phyloP scores from a whole-genome alignment of 2,329 filamentous ascomycete species.

The Fusarium albidum region DNA sequence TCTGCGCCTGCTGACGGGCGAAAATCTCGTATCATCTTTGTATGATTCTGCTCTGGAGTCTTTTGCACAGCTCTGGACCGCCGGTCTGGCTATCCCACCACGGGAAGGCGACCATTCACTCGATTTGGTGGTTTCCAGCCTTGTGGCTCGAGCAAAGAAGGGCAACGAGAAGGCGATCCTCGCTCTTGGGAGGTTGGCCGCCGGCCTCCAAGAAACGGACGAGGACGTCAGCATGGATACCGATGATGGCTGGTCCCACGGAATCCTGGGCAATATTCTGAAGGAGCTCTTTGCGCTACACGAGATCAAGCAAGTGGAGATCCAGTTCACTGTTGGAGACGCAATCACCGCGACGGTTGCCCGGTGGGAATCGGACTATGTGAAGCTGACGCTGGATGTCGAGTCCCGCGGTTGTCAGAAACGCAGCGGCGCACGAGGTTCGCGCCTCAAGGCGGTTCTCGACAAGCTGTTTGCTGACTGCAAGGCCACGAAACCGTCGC shows the following conservation, averaged over 20 bases:
- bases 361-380: slow-evolving; percentile 84
- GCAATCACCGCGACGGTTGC: slow-evolving; percentile 80
- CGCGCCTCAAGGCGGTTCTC: slow-evolving; percentile 63
- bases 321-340: slow-evolving; percentile 91
- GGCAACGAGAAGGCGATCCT: slow-evolving; percentile 83
- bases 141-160: slow-evolving; percentile 76
- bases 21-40: slow-evolving; percentile 45
- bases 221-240: slow-evolving; percentile 10
- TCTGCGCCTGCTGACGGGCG: slow-evolving; percentile 43
- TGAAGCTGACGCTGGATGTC: slow-evolving; percentile 80
- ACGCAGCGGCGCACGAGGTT: slow-evolving; percentile 49
- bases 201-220: slow-evolving; percentile 60
- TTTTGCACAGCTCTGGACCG: slow-evolving; percentile 57
- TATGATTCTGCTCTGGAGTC: slow-evolving; percentile 56
- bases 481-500: slow-evolving; percentile 84
- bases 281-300: slow-evolving; percentile 78
- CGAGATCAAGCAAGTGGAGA: slow-evolving; percentile 84
- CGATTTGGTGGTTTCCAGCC: slow-evolving; percentile 64
- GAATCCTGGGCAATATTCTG: slow-evolving; percentile 63
- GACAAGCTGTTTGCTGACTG: slow-evolving; percentile 80
- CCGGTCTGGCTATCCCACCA: slow-evolving; percentile 49
- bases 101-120: slow-evolving; percentile 42
- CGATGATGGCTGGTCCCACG: slow-evolving; percentile 45
- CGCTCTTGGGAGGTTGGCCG: slow-evolving; percentile 80
- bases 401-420: slow-evolving; percentile 56